phyloP scores from a whole-genome alignment of 208 protist genomes.

The Vickermania spadyakhi region DNA sequence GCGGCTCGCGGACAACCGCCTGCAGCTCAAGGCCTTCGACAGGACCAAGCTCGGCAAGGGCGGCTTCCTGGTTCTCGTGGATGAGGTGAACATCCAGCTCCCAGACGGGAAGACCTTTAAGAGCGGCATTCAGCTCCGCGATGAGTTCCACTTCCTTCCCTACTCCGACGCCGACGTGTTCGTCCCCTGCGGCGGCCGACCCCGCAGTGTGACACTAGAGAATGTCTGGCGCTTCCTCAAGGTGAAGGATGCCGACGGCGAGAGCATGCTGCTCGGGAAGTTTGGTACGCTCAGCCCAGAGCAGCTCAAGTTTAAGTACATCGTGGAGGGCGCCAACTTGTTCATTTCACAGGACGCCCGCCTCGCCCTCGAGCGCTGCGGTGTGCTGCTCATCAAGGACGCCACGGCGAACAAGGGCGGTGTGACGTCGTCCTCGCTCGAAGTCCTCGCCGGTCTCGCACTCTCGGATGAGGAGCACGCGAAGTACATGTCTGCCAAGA shows the following conservation, averaged over 20 bases:
- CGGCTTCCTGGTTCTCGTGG: slow-evolving; percentile 89
- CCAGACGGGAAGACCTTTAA: slow-evolving; percentile 74
- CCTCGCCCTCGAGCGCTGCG: slow-evolving; percentile 82
- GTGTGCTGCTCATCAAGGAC: slow-evolving; percentile 87
- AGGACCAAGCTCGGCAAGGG: slow-evolving; percentile 63
- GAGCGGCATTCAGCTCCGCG: slow-evolving; percentile 75
- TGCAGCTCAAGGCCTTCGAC: slow-evolving; percentile 86
- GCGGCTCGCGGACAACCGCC: slow-evolving; percentile 65
- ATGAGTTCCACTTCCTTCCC: slow-evolving; percentile 91
- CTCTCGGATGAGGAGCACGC: slow-evolving; percentile 89
- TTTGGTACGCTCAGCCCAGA: slow-evolving; percentile 31
- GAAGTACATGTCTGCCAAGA: slow-evolving; percentile 83
- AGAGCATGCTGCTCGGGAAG: slow-evolving; percentile 54
- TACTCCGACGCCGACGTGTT: slow-evolving; percentile 89
- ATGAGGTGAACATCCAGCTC: slow-evolving; percentile 82
- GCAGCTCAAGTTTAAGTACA: slow-evolving; percentile 87
- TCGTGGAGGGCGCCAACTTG: slow-evolving; percentile 97
- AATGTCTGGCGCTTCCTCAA: slow-evolving; percentile 89
- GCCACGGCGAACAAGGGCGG: slow-evolving; percentile 95
- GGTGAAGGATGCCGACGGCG: slow-evolving; percentile 41
- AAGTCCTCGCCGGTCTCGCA: slow-evolving; percentile 92
- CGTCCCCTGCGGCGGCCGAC: slow-evolving; percentile 95
- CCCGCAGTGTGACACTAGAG: slow-evolving; percentile 86
- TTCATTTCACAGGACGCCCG: slow-evolving; percentile 95
- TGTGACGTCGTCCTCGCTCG: slow-evolving; percentile 95